Conservation (phyloP, 495 filamentous ascomycete species). For the Astrothelium subdiscretum region DNA sequence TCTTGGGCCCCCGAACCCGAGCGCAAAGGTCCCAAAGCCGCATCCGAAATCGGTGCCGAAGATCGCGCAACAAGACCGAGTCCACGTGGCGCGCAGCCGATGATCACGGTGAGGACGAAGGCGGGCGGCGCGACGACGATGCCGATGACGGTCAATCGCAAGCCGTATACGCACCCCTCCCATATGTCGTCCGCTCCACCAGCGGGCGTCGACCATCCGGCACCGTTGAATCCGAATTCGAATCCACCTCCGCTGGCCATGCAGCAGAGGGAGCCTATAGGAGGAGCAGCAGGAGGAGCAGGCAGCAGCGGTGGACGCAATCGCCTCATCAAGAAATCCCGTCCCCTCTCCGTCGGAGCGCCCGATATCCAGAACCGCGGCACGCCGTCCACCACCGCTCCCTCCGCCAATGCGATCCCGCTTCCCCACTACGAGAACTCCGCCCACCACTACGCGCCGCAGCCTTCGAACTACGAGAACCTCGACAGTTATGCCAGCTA, state of each 20-base stretch:
- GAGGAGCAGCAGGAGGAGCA: neutral
- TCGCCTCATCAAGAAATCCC: neutral
- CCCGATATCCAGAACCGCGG: neutral
- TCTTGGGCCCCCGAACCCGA: conserved; percentile 94
- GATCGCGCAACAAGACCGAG: conserved; percentile 24
- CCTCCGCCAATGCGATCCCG: neutral
- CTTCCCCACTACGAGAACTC: neutral
- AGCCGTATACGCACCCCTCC: neutral
- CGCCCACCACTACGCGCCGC: neutral
- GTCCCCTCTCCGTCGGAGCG: neutral
- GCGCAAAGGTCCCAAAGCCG: conserved; percentile 41
- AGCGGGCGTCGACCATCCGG: neutral
- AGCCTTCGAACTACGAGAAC: neutral
- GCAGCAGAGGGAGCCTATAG: neutral
- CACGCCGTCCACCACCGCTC: neutral
- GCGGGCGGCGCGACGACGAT: conserved; percentile 4
- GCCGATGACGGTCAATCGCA: neutral
- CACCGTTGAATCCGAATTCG: neutral
- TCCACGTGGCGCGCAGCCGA: conserved; percentile 5
- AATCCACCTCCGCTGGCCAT: neutral
- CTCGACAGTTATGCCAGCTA: too few relatives aligned
- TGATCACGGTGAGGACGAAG: conserved; percentile 7
- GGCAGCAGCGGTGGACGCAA: neutral
- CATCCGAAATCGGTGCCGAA: neutral
- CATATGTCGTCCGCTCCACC: neutral